Evolutionary conservation across 1,284 basidiomycete genomes (phyloP).

Genomic region (Sphagnurus paluster): DNA sequence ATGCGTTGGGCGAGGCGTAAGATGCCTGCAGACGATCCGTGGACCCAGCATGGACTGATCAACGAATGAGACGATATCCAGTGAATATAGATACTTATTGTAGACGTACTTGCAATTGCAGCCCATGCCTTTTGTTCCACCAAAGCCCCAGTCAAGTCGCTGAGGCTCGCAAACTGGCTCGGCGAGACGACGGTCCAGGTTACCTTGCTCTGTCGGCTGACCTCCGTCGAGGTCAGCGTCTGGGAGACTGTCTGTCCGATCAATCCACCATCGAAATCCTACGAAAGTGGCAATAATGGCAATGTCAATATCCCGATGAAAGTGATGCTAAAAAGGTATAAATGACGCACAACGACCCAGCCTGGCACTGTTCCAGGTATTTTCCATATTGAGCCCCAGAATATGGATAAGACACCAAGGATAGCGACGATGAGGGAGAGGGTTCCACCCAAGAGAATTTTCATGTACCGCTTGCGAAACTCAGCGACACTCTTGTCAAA

Average conservation of each 20-base stretch:
- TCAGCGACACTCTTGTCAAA: constrained; percentile 14
- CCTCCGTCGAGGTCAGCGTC: constrained; percentile 28
- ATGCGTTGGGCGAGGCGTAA: constrained; percentile 18
- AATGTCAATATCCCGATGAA: too few relatives aligned
- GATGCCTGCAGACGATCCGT: constrained; percentile 30
- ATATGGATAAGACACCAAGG: constrained; percentile 43
- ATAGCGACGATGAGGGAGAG: constrained; percentile 28
- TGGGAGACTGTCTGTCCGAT: constrained; percentile 42
- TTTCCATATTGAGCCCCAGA: constrained; percentile 47
- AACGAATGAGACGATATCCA: constrained; percentile 21
- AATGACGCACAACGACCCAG: constrained; percentile 40
- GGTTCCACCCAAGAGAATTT: constrained; percentile 7
- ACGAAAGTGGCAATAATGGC: not conserved
- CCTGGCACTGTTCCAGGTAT: constrained; percentile 36
- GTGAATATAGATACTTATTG: not conserved
- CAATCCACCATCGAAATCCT: constrained; percentile 56
- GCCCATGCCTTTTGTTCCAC: constrained; percentile 42
- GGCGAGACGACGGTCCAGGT: constrained; percentile 42
- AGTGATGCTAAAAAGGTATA: not conserved
- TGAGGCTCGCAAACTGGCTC: constrained; percentile 38
- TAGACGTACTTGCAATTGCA: constrained; percentile 36
- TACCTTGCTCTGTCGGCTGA: constrained; percentile 18
- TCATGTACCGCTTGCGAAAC: constrained; percentile 15
- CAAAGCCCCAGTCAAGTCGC: constrained; percentile 36
- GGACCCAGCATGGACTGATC: constrained; percentile 34